Base-by-base conservation (phyloP, 257 asterid genomes). In the Linaria vulgaris region DNA sequence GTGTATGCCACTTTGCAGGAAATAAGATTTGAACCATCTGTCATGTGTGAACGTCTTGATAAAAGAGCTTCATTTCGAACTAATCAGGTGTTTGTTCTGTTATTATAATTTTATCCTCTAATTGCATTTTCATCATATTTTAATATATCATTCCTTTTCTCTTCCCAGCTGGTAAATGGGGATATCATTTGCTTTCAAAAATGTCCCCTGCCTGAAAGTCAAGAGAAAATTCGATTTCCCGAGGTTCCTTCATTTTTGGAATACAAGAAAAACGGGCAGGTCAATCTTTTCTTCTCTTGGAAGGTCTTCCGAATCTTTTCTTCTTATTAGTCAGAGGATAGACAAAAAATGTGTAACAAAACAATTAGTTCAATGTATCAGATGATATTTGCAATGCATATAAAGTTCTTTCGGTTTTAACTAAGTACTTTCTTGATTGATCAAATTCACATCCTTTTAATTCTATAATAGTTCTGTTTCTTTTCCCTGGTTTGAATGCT, bases 101-200 rank as follows among this genome's bases (percentile, higher is more conserved):
- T 31, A 52, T 19, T 46, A 6, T 51, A 6, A 23, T 66, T 31
- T 49, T 58, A 56, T 48, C 34, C 1, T 30, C 52, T 16, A 23
- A 49, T 56, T 72, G 47, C 50, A 21, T 75, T 12, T 59, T 30
- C 52, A 27, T 39, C 45, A 22, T 15, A 20, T 41, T 25, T 20
- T 15, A 17, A 41, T 59, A 16, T 57, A 16, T 21, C 14, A 7
- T 17, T 39, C 41, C 63, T 20, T 69, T 47, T 38, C 12, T 22
- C 22, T 45, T 31, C 54, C 34, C 76, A 94, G 99, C 83, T 94
- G 64, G 99, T 87, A 87, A 97, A 94, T 70, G 99, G 99, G 62
- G 99, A 94, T 72, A 90, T 94, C 41, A 81, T 94, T 71, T 94
- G 99, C 81, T 94, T 90, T 82, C 99, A 94, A 67, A 90, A 90